Evolutionary conservation across 257 asterid species (phyloP), one percentile per base, ranked within the genome.

Genomic region (Solanum boliviense): DNA sequence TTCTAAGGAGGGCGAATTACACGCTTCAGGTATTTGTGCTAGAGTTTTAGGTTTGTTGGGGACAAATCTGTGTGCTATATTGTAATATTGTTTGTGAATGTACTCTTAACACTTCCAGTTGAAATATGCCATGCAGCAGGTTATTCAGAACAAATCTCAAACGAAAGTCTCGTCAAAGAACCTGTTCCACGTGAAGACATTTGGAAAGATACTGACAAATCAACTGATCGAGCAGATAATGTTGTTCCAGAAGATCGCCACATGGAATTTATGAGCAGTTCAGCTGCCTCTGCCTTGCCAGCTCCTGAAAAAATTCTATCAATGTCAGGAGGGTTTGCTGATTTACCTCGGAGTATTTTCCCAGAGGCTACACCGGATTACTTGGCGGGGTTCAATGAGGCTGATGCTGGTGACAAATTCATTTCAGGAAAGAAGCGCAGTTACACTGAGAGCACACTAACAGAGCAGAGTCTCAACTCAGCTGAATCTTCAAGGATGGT

Each of bases 381-480:
- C 46, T 86, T 89, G 83, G 88, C 20, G 32, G 93, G 93, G 78
- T 89, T 90, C 56, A 91, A 91, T 89, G 98, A 93, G 56, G 91
- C 91, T 92, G 97, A 93, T 90, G 89, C 93, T 88, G 93, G 96
- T 87, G 92, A 96, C 94, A 94, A 95, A 90, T 85, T 93, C 27
- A 44, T 92, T 83, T 88, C 98, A 23, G 96, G 98, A 85, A 97
- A 92, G 91, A 97, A 97, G 89, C 99, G 99, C 68, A 94, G 94
- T 87, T 93, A 93, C 58, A 93, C 99, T 86, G 98, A 94, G 90
- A 97, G 98, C 91, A 94, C 98, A 32, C 88, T 94, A 88, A 95
- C 99, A 13, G 97, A 95, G 91, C 98, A 95, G 92, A 93, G 98
- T 93, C 82, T 95, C 82, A 92, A 97, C 92, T 94, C 99, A 68